Conservation (phyloP, 345 rosid species). For the Noccaea bulbosa region DNA sequence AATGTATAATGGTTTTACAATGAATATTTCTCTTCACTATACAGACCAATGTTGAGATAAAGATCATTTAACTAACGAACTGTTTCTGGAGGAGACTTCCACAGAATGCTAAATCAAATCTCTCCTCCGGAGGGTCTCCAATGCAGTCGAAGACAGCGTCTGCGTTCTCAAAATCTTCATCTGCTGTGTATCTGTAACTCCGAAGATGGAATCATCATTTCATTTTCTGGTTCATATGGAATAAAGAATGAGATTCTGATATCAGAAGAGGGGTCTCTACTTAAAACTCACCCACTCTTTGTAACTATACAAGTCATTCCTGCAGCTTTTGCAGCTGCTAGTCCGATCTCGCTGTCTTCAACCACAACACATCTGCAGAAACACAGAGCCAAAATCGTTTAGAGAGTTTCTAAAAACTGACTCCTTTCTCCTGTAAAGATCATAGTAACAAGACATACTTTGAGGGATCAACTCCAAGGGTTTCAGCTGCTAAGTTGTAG, state of each 20-base stretch:
- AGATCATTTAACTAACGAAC: constrained; percentile 51
- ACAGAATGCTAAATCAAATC: constrained; percentile 80
- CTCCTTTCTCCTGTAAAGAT: background rate
- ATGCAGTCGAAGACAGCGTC: constrained; percentile 92
- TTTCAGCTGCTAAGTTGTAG: constrained; percentile 83
- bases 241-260: background rate
- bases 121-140: constrained; percentile 94
- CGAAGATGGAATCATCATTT: constrained; percentile 6
- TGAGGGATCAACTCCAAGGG: constrained; percentile 85
- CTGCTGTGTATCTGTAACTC: constrained; percentile 75
- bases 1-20: background rate
- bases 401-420: background rate
- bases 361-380: constrained; percentile 76
- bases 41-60: constrained; percentile 13
- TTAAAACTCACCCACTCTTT: constrained; percentile 71
- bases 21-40: background rate
- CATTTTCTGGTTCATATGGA: background rate
- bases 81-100: constrained; percentile 82
- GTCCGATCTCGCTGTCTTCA: constrained; percentile 92
- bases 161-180: constrained; percentile 83
- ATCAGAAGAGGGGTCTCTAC: background rate
- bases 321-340: constrained; percentile 96
- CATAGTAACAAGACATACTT: constrained; percentile 50
- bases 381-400: background rate
- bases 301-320: constrained; percentile 96